phyloP scores from a whole-genome alignment of 768 basidiomycete species.

The Trametes punicea region DNA sequence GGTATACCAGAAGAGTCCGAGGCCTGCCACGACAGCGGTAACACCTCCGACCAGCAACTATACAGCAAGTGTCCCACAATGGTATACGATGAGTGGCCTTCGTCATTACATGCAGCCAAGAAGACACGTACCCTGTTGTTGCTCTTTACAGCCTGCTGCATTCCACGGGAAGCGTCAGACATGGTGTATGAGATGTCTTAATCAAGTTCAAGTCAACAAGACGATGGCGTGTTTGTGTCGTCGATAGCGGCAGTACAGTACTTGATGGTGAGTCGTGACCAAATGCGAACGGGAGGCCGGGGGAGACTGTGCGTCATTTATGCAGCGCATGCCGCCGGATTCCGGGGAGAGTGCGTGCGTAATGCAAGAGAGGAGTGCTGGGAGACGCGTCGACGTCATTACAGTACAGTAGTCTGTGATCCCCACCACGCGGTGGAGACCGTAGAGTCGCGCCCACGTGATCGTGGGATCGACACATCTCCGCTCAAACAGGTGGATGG shows the following conservation, averaged over 20 bases:
- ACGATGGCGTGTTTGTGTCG: too few species aligned
- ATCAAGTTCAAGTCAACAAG: too few species aligned
- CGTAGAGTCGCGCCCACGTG: neutral
- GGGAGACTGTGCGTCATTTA: too few species aligned
- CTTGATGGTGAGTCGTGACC: too few species aligned
- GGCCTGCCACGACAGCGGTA: constrained; percentile 6
- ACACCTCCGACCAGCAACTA: constrained; percentile 11
- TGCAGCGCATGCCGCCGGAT: too few species aligned
- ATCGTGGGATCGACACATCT: too few species aligned
- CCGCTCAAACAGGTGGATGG: too few species aligned
- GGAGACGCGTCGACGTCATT: neutral
- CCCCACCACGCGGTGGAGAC: neutral
- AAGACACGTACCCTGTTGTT: constrained; percentile 1
- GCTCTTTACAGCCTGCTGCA: neutral
- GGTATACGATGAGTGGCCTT: neutral
- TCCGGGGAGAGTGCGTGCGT: too few species aligned
- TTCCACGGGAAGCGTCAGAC: neutral
- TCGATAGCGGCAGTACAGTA: too few species aligned
- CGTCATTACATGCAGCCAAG: neutral
- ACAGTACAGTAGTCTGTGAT: neutral
- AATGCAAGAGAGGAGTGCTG: neutral
- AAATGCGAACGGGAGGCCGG: too few species aligned
- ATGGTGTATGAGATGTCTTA: neutral
- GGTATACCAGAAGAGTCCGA: constrained; percentile 18
- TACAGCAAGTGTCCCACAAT: neutral